Conservation (phyloP, 495 filamentous ascomycete genomes). For the Penicillium bovifimosum region DNA sequence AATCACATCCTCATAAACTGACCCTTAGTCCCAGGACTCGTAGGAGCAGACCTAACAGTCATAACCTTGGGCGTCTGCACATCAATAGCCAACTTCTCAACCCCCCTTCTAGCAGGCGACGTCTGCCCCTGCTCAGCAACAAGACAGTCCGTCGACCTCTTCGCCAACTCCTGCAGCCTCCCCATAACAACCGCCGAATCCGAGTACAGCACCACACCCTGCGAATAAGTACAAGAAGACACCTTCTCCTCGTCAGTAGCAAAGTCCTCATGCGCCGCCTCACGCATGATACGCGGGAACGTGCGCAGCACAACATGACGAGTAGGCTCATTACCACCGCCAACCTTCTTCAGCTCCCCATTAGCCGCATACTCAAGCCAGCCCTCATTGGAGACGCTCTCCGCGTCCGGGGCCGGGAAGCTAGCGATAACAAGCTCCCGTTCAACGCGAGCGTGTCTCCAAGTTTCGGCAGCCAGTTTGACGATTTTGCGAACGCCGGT, state of each 20-base stretch:
- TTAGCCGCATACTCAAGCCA: constrained; percentile 43
- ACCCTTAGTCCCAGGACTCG: constrained; percentile 14
- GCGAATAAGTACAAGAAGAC: constrained; percentile 43
- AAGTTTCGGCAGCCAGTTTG: constrained; percentile 59
- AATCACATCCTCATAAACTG: constrained; percentile 5
- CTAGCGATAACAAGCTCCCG: constrained; percentile 54
- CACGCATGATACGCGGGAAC: constrained; percentile 51
- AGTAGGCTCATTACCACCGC: constrained; percentile 22
- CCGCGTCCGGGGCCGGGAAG: constrained; percentile 46
- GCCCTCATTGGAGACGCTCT: constrained; percentile 33
- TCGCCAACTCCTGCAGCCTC: constrained; percentile 44
- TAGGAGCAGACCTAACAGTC: constrained; percentile 19
- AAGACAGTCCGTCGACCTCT: constrained; percentile 30
- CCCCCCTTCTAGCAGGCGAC: constrained; percentile 11
- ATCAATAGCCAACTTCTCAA: constrained; percentile 3
- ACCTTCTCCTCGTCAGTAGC: constrained; percentile 37
- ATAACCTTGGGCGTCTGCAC: constrained; percentile 1
- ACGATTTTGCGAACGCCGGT: constrained; percentile 52
- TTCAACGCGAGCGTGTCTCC: constrained; percentile 59
- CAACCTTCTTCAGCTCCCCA: constrained; percentile 16
- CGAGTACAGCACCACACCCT: constrained; percentile 49
- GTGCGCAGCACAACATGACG: constrained; percentile 47
- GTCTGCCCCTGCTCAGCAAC: constrained; percentile 14
- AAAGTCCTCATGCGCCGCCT: constrained; percentile 52
- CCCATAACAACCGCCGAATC: constrained; percentile 49